Evolutionary conservation across 148 eudicot genomes (phyloP), one percentile per base, ranked within the genome.

Genomic region (Tetragonia tetragonoides): DNA sequence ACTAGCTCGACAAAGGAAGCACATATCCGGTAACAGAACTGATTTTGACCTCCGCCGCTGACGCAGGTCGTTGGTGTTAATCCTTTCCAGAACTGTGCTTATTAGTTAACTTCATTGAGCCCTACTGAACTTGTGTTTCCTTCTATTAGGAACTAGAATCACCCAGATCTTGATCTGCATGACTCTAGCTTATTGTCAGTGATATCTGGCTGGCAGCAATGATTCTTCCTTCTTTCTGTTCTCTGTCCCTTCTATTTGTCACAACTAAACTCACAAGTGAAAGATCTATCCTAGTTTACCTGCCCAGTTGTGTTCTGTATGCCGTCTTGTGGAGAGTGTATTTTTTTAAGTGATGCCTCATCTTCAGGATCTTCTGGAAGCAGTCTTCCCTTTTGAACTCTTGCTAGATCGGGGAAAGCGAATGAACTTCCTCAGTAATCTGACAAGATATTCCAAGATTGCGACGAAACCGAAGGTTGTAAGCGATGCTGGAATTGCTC

Each of bases 351-450:
- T 73, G 80, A 20, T 76, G 59, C 51, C 68, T 77, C 76, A 75
- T 85, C 66, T 81, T 84, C 93, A 94, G 98, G 95, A 89, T 80
- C 92, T 92, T 76, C 82, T 94, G 85, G 91, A 89, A 82, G 97
- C 97, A 85, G 98, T 94, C 65, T 76, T 90, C 81, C 98, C 98
- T 65, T 92, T 94, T 85, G 97, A 94, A 78, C 84, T 94, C 73
- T 75, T 92, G 85, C 67, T 86, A 76, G 93, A 94, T 87, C 91
- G 98, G 28, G 81, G 86, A 75, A 92, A 90, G 82, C 89, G 95
- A 72, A 83, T 82, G 72, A 81, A 84, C 66, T 90, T 87, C 78
- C 85, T 85, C 21, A 84, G 86, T 73, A 85, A 82, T 84, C 64
- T 87, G 62, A 74, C 72, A 47, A 67, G 84, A 72, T 80, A 74